Conservation (phyloP, 2,329 filamentous ascomycete genomes). For the Aspergillus niger region DNA sequence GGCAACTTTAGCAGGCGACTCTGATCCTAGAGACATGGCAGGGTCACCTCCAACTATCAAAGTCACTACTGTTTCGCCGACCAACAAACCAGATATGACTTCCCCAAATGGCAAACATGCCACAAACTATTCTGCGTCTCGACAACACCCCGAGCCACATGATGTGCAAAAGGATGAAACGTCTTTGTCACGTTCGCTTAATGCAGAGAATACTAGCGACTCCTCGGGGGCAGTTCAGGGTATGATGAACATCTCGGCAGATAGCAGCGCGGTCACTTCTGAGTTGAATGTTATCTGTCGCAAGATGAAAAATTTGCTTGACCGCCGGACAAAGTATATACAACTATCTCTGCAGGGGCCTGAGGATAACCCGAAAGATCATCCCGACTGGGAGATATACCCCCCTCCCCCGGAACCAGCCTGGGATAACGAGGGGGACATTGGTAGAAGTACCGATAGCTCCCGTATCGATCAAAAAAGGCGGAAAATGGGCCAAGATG, state of each 20-base stretch:
- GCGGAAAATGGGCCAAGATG: slow-evolving; percentile 84
- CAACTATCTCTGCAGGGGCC: slow-evolving; percentile 78
- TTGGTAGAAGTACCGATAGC: slow-evolving; percentile 33
- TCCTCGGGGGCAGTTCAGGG: slow-evolving; percentile 64
- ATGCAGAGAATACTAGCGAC: slow-evolving; percentile 47
- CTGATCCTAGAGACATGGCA: background rate
- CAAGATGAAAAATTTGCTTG: slow-evolving; percentile 86
- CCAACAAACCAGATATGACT: background rate
- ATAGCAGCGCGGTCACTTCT: slow-evolving; percentile 76
- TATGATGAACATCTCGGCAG: slow-evolving; percentile 65
- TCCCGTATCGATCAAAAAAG: slow-evolving; percentile 57
- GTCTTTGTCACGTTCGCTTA: background rate
- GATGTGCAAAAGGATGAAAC: slow-evolving; percentile 3
- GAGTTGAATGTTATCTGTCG: slow-evolving; percentile 85
- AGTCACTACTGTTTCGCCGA: background rate
- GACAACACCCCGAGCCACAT: background rate
- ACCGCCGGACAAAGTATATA: slow-evolving; percentile 87
- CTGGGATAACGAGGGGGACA: slow-evolving; percentile 68
- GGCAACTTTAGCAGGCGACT: background rate
- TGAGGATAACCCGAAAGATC: slow-evolving; percentile 85
- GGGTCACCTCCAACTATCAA: background rate
- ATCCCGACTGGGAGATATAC: slow-evolving; percentile 81
- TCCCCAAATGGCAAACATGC: background rate
- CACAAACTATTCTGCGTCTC: background rate
- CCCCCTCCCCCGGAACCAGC: slow-evolving; percentile 88